phyloP scores from a whole-genome alignment of 352 stramenopile species.

The Globisporangium spinosum region DNA sequence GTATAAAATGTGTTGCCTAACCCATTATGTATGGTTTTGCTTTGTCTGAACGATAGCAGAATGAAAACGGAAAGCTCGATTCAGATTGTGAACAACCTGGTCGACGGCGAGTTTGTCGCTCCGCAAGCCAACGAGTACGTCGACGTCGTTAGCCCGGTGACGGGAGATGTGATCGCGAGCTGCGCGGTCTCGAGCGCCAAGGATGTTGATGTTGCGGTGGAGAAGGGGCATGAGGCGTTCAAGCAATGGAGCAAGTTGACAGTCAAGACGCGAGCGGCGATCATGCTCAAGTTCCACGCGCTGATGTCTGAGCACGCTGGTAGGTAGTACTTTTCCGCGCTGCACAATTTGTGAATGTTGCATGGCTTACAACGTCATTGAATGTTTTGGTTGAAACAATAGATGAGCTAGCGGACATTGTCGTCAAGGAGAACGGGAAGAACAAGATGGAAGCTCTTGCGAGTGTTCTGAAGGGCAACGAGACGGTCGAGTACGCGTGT shows the following conservation, averaged over 20 bases:
- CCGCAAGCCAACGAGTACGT: conserved; percentile 40
- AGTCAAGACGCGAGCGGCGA: conserved; percentile 92
- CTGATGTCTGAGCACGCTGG: conserved; percentile 88
- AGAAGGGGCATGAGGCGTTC: conserved; percentile 81
- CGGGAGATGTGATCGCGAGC: conserved; percentile 63
- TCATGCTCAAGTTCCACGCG: conserved; percentile 96
- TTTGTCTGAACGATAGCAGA: conserved; percentile 1
- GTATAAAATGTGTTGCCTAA: background rate
- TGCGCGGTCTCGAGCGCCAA: conserved; percentile 71
- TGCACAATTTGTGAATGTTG: background rate
- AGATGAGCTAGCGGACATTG: conserved; percentile 91
- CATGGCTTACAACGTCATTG: background rate
- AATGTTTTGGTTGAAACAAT: conserved; percentile 1
- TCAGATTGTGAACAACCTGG: conserved; percentile 54
- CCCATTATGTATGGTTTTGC: background rate
- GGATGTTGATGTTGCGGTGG: conserved; percentile 89
- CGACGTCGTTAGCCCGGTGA: conserved; percentile 65
- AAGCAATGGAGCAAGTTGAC: conserved; percentile 88
- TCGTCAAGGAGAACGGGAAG: conserved; percentile 96
- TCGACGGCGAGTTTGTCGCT: conserved; percentile 58
- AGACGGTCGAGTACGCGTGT: conserved; percentile 97
- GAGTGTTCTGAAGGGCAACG: conserved; percentile 96
- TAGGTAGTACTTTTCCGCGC: conserved; percentile 7
- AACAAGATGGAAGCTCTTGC: conserved; percentile 96
- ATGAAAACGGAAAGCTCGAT: conserved; percentile 14